Percentiles rank a stretch among this genome's conserved stretches.
Conservation (phyloP, 345 rosid species). For the Bruguiera sexangula region DNA sequence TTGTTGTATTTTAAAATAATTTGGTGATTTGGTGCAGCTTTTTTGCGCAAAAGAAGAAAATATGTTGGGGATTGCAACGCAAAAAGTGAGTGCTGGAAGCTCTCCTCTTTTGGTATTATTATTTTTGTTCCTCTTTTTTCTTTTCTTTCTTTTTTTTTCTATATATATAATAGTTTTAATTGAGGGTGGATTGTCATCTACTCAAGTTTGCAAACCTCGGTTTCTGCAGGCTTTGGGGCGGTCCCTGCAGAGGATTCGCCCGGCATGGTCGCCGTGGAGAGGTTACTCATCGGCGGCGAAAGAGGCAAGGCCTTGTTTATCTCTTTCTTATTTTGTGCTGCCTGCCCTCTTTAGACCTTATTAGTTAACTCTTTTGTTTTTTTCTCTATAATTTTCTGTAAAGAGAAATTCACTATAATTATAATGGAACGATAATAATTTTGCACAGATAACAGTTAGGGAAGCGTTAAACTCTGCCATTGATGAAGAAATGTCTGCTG, state of each 20-base stretch:
- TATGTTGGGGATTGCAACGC: slow-evolving; percentile 64
- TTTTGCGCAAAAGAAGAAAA: slow-evolving; percentile 19
- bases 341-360: too few relatives aligned
- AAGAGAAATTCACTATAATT: neutral
- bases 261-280: slow-evolving; percentile 39
- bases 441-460: slow-evolving; percentile 65
- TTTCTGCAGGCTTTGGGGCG: slow-evolving; percentile 30
- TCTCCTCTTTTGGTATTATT: slow-evolving; percentile 26
- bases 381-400: too few relatives aligned
- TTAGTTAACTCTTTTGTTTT: too few relatives aligned
- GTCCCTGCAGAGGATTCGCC: slow-evolving; percentile 47
- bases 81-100: slow-evolving; percentile 41
- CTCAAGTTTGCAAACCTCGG: neutral
- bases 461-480: slow-evolving; percentile 85
- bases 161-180: too few relatives aligned
- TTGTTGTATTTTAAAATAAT: too few relatives aligned
- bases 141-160: neutral
- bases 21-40: too few relatives aligned
- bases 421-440: neutral
- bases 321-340: neutral
- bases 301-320: slow-evolving; percentile 36
- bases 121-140: neutral
- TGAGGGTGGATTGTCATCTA: neutral
- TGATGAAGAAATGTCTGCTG: slow-evolving; percentile 95
- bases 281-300: slow-evolving; percentile 61